Conservation (phyloP, 148 eudicot genomes). For the Dysphania ambrosioides region DNA sequence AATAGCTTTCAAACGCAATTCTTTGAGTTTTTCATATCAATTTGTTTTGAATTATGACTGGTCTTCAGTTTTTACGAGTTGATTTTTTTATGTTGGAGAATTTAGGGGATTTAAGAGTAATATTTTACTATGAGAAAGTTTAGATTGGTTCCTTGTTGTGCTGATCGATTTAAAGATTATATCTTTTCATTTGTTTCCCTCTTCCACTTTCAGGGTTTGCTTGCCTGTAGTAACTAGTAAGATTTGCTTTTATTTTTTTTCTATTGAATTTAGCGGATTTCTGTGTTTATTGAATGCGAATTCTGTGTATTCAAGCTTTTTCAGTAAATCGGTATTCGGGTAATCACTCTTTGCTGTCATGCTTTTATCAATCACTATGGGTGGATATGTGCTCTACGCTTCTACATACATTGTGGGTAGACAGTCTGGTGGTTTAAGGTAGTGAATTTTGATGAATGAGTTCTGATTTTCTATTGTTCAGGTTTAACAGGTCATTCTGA, state of each 20-base stretch:
- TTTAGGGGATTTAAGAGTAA: neutral
- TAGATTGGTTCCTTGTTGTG: neutral
- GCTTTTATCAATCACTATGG: neutral
- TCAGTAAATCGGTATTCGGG: too few species aligned
- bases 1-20: neutral
- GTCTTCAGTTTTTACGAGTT: neutral
- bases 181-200: neutral
- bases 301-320: neutral
- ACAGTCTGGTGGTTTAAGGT: neutral
- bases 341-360: neutral
- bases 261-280: neutral
- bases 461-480: neutral
- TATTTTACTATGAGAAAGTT: neutral
- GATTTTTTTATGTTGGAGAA: neutral
- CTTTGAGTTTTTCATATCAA: neutral
- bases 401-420: neutral
- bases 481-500: neutral
- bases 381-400: neutral
- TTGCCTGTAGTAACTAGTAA: neutral
- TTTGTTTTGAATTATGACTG: neutral
- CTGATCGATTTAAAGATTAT: neutral
- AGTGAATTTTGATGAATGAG: constrained; percentile 1
- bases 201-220: neutral
- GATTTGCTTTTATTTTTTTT: neutral
- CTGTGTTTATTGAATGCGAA: neutral